These are phyloP conservation scores for Pyrus hybrid DNA, from an alignment of 331 rosid species.

Conservation along the genomic window DNA sequence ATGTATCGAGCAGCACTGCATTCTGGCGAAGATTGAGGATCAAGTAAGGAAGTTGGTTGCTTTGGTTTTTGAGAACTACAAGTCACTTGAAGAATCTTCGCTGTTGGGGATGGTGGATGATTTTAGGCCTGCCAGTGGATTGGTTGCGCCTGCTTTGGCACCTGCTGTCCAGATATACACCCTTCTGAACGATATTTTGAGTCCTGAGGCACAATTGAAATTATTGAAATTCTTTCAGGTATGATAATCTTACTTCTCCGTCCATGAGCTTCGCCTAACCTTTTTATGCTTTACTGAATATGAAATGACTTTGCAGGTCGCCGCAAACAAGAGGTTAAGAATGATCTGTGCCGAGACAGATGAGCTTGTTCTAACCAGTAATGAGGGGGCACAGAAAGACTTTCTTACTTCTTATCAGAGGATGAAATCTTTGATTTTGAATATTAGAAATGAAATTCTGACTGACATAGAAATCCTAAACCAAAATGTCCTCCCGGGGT, in stretches of 20 bases:
- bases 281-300: not conserved
- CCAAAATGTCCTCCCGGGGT: conserved; percentile 30
- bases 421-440: conserved; percentile 18
- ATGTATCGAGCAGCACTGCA: conserved; percentile 19
- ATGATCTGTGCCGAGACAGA: conserved; percentile 23
- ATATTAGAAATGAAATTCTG: conserved; percentile 19
- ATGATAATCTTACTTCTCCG: not conserved
- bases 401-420: conserved; percentile 10
- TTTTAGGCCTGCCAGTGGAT: conserved; percentile 10
- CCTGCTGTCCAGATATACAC: conserved; percentile 26
- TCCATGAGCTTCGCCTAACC: not conserved
- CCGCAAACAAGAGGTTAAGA: conserved; percentile 26
- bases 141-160: conserved; percentile 20
- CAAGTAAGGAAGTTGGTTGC: conserved; percentile 25
- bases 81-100: conserved; percentile 25
- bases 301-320: conserved; percentile 9
- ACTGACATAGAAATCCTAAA: conserved; percentile 22
- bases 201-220: conserved; percentile 22
- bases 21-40: conserved; percentile 19
- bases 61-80: conserved; percentile 31
- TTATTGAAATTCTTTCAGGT: conserved; percentile 23
- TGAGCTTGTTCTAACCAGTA: not conserved
- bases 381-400: conserved; percentile 9
- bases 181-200: conserved; percentile 23
- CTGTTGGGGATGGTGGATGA: conserved; percentile 20